Conservation (phyloP, 805 yeast genomes). For the Teunomyces stri region DNA sequence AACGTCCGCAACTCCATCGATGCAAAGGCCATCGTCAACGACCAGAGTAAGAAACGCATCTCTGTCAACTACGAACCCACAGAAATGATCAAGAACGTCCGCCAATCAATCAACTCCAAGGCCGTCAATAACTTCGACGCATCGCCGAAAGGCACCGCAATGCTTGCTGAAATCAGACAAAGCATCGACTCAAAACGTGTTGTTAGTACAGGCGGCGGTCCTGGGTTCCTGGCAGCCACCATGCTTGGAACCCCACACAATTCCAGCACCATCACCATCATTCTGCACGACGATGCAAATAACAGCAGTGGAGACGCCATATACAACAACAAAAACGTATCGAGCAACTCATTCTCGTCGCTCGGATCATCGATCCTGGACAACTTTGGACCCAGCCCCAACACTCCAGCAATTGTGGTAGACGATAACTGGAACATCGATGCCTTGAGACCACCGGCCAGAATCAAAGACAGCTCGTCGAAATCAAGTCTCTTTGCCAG, state of each 20-base stretch:
- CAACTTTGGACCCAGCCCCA: conserved; percentile 6
- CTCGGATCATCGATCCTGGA: conserved; percentile 25
- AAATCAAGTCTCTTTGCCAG: not conserved
- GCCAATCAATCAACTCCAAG: conserved; percentile 30
- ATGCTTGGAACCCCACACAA: not conserved
- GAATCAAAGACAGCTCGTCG: not conserved
- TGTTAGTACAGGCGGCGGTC: not conserved
- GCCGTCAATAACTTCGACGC: conserved; percentile 13
- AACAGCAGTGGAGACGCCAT: not conserved
- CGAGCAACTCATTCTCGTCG: conserved; percentile 25
- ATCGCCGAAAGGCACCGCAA: conserved; percentile 16
- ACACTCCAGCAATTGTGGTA: conserved; percentile 7
- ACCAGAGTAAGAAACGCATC: conserved; percentile 9
- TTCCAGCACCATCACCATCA: not conserved
- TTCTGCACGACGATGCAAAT: not conserved
- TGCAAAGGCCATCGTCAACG: conserved; percentile 13
- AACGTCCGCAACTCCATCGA: conserved; percentile 25
- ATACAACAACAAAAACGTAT: conserved; percentile 6
- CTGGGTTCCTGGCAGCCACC: too few relatives aligned
- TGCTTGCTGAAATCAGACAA: conserved; percentile 33
- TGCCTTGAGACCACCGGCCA: not conserved
- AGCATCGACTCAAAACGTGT: conserved; percentile 35
- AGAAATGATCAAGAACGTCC: conserved; percentile 31
- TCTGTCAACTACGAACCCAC: conserved; percentile 23
- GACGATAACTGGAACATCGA: not conserved